Percentiles rank a stretch among this genome's conserved stretches.
Evolutionary conservation across 2,329 filamentous ascomycete genomes (phyloP).

Genomic region (Trichoderma breve): DNA sequence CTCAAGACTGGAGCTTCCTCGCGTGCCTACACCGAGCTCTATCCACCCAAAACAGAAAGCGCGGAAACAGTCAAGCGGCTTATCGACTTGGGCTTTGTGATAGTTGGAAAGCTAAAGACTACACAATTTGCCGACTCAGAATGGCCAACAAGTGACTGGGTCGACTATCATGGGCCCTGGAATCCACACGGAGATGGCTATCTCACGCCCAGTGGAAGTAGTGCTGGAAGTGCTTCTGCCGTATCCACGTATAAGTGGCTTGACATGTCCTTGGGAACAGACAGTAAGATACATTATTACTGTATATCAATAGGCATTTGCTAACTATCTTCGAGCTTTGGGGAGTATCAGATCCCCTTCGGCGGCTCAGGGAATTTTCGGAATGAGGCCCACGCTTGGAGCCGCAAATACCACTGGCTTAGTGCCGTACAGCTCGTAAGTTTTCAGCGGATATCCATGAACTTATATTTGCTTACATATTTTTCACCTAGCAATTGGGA

Average conservation of each 20-base stretch:
- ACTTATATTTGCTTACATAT: not conserved
- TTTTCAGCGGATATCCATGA: not conserved
- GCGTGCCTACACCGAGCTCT: not conserved
- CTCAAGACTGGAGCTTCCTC: not conserved
- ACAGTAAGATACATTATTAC: not conserved
- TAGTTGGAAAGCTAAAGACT: not conserved
- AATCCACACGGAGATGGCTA: not conserved
- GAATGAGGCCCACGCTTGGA: not conserved
- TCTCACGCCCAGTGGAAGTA: not conserved
- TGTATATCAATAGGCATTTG: accelerated
- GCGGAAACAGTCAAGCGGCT: not conserved
- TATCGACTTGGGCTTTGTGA: not conserved
- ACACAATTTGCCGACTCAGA: not conserved
- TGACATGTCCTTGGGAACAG: not conserved
- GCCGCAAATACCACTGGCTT: not conserved
- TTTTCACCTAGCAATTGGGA: not conserved
- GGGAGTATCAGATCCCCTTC: not conserved
- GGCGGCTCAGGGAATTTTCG: not conserved
- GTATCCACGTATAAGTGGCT: not conserved
- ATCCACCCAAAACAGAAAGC: not conserved
- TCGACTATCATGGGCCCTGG: not conserved
- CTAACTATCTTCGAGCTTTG: not conserved
- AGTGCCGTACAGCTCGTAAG: not conserved
- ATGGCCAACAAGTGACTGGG: not conserved
- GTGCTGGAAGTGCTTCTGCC: not conserved